Percentiles rank a stretch among this genome's conserved stretches.
These are phyloP conservation scores for Diaporthe destruens DNA, from an alignment of 2,329 filamentous ascomycete genomes.

Conservation along the genomic window DNA sequence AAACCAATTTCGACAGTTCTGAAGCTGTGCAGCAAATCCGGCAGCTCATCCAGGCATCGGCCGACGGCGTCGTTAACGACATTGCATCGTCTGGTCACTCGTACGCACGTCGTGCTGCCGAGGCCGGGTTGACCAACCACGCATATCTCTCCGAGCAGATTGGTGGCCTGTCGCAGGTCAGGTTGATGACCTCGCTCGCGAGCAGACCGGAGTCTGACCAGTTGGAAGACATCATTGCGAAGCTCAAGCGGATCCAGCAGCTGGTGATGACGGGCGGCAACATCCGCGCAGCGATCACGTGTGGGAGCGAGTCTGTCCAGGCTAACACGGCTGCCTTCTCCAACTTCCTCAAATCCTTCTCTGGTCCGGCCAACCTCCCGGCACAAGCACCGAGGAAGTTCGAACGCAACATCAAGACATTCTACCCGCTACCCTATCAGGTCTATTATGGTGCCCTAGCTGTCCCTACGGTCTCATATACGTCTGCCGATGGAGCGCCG, in stretches of 20 bases:
- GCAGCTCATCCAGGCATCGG: slow-evolving; percentile 86
- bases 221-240: slow-evolving; percentile 80
- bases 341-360: slow-evolving; percentile 76
- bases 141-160: slow-evolving; percentile 85
- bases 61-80: slow-evolving; percentile 90
- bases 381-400: slow-evolving; percentile 50
- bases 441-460: slow-evolving; percentile 93
- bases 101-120: slow-evolving; percentile 86
- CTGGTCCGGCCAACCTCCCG: slow-evolving; percentile 57
- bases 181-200: slow-evolving; percentile 84
- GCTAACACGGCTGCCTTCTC: slow-evolving; percentile 79
- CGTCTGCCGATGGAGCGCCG: slow-evolving; percentile 78
- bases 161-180: slow-evolving; percentile 90
- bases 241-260: slow-evolving; percentile 87
- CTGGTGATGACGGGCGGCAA: slow-evolving; percentile 78
- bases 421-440: slow-evolving; percentile 96
- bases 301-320: slow-evolving; percentile 78
- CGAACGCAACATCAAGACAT: slow-evolving; percentile 75
- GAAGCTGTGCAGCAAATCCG: slow-evolving; percentile 85
- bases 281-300: slow-evolving; percentile 87
- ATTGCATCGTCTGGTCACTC: slow-evolving; percentile 92
- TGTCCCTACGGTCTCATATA: slow-evolving; percentile 86
- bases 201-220: slow-evolving; percentile 77
- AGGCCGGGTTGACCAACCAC: slow-evolving; percentile 80
- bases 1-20: slow-evolving; percentile 90